Evolutionary conservation across 2,329 filamentous ascomycete genomes (phyloP), one percentile per base, ranked within the genome.

Genomic region (Dendryphion nanum): DNA sequence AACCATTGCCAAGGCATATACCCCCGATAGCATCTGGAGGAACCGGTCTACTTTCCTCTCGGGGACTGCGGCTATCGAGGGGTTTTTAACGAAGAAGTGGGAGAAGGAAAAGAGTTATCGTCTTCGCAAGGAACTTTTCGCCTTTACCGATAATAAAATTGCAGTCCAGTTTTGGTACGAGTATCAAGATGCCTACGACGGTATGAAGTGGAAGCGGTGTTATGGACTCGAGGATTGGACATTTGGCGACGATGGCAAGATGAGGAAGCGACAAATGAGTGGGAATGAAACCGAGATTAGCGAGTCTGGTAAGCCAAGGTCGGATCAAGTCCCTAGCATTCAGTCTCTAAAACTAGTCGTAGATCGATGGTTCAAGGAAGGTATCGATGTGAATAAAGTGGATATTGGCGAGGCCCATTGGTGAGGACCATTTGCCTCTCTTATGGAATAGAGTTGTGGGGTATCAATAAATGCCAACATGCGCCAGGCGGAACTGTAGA

Each of bases 91-190:
- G 1, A 70, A 78, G 30, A 94, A 94, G 59, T 94, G 87, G 88
- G 66, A 74, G 30, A 77, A 73, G 15, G 89, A 94, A 62, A 70
- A 78, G 30, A 79, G 74, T 13, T 94, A 94, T 55, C 75, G 77
- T 0, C 73, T 95, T 38, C 78, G 88, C 37, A 94, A 95, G 63
- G 89, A 95, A 60, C 71, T 95, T 1, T 95, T 94, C 64, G 75
- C 86, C 1, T 93, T 89, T 55, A 74, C 69, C 0, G 82, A 82
- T 24, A 73, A 91, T 64, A 85, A 80, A 66, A 91, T 90, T 47
- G 88, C 88, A 1, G 89, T 94, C 16, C 87, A 95, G 59, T 94
- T 93, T 63, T 94, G 88, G 88, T 94, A 91, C 55, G 85, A 94
- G 64, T 90, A 81, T 67, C 77, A 81, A 47, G 86, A 91, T 54